Base-by-base conservation (phyloP, 2,329 filamentous ascomycete genomes). In the Pseudocercospora fijiensis region DNA sequence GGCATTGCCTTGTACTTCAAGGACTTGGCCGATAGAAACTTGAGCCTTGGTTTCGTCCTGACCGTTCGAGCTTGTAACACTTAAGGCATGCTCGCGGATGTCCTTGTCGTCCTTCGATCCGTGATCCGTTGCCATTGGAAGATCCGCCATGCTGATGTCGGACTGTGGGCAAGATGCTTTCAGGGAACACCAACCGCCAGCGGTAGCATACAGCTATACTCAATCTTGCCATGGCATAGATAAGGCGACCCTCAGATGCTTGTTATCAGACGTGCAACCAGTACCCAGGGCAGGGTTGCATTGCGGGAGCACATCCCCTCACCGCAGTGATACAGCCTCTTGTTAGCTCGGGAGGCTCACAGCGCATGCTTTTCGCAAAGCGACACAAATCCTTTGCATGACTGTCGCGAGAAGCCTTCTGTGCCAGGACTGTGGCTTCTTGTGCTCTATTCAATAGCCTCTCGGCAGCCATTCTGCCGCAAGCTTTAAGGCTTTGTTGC, bases 1-100 rank as follows among this genome's bases (percentile, higher is more conserved):
- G 20, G 58, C 55, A 33, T 64, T 64, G 51, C 62, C 62, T 55
- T 61, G 62, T 2, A 64, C 58, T 58, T 64, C 62, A 33, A 64
- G 57, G 22, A 63, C 57, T 43, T 63, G 57, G 24, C 45, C 61
- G 41, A 63, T 57, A 1, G 61, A 63, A 33, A 43, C 18, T 11
- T 61, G 59, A 18, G 37, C 51, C 26, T 56, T 61, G 13, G 43
- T 33, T 47, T 61, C 59, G 22, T 61, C 30, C 16, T 57, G 59
- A 11, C 41, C 58, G 22, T 60, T 60, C 28, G 49, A 60, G 49
- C 49, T 60, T 16, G 58, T 56, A 6, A 60, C 33, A 26, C 58
- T 60, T 20, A 60, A 26, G 22, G 59, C 41, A n/a, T 52, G 49
- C 41, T 61, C 59, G 24, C 53, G 24, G 49, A 61, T 61, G 49